Evolutionary conservation across 352 stramenopile species (phyloP).

Genomic region (Phytophthora palmivora): DNA sequence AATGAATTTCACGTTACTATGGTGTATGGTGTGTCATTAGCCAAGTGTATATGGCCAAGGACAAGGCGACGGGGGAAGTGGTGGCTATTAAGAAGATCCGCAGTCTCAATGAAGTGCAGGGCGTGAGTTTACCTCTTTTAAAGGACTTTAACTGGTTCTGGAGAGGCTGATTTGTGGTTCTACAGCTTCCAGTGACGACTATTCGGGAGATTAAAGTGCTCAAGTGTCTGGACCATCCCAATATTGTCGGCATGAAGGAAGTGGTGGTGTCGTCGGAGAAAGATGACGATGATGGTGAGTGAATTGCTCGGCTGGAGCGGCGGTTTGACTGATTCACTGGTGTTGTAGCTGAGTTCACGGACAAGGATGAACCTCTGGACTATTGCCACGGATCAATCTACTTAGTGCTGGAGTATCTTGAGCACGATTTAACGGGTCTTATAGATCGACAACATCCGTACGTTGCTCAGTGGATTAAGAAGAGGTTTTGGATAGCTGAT

Average conservation of each 20-base stretch:
- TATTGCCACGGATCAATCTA: slow-evolving; percentile 91
- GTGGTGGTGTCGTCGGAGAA: slow-evolving; percentile 93
- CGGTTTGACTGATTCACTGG: not conserved
- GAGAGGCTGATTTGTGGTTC: not conserved
- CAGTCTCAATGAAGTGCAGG: slow-evolving; percentile 90
- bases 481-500: not conserved
- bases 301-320: not conserved
- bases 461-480: slow-evolving; percentile 12
- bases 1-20: not conserved
- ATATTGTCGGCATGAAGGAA: slow-evolving; percentile 96
- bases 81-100: slow-evolving; percentile 93
- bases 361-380: slow-evolving; percentile 85
- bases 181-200: slow-evolving; percentile 93
- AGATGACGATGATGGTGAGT: slow-evolving; percentile 80
- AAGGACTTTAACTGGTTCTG: not conserved
- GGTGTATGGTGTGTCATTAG: slow-evolving; percentile 37
- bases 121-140: slow-evolving; percentile 50
- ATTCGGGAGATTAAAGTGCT: slow-evolving; percentile 99
- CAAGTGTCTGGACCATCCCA: slow-evolving; percentile 95
- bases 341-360: slow-evolving; percentile 70
- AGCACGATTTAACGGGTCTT: slow-evolving; percentile 89
- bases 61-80: slow-evolving; percentile 84
- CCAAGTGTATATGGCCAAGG: slow-evolving; percentile 91
- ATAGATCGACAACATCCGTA: slow-evolving; percentile 88
- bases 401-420: slow-evolving; percentile 89